Percentiles rank a stretch among this genome's conserved stretches.
phyloP scores from a whole-genome alignment of 345 rosid species.

The Lenwebbia sp. region DNA sequence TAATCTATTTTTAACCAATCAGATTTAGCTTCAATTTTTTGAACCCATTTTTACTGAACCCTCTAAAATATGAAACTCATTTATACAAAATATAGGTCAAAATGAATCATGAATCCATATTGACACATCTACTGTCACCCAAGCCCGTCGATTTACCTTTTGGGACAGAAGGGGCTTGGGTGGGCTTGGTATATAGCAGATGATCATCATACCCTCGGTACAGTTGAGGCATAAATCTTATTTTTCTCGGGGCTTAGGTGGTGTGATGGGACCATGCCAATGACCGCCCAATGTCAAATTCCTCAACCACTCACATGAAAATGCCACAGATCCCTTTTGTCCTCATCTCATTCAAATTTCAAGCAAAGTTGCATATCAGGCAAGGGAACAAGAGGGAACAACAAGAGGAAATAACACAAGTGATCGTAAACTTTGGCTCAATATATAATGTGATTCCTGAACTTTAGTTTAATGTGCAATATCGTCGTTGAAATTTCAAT shows the following conservation, averaged over 20 bases:
- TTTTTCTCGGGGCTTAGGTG: background rate
- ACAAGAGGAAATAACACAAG: too few relatives aligned
- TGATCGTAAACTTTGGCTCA: too few relatives aligned
- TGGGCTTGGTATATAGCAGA: background rate
- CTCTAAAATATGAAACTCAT: too few relatives aligned
- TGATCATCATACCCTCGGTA: background rate
- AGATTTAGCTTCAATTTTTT: too few relatives aligned
- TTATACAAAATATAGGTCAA: too few relatives aligned
- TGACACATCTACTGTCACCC: too few relatives aligned
- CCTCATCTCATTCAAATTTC: background rate
- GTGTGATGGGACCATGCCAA: background rate
- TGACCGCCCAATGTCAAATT: background rate
- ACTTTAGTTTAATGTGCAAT: too few relatives aligned
- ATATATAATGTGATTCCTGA: too few relatives aligned
- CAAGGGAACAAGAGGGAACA: background rate
- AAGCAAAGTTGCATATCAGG: background rate
- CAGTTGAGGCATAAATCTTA: background rate
- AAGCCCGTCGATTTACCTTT: background rate
- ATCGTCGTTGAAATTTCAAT: too few relatives aligned
- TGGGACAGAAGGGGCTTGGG: background rate
- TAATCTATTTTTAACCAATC: too few relatives aligned
- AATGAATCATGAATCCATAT: too few relatives aligned
- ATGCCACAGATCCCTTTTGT: background rate
- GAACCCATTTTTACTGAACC: too few relatives aligned
- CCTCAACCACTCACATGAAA: background rate